These are phyloP conservation scores for Fusarium keratoplasticum DNA, from an alignment of 2,329 filamentous ascomycete species.

Conservation along the genomic window DNA sequence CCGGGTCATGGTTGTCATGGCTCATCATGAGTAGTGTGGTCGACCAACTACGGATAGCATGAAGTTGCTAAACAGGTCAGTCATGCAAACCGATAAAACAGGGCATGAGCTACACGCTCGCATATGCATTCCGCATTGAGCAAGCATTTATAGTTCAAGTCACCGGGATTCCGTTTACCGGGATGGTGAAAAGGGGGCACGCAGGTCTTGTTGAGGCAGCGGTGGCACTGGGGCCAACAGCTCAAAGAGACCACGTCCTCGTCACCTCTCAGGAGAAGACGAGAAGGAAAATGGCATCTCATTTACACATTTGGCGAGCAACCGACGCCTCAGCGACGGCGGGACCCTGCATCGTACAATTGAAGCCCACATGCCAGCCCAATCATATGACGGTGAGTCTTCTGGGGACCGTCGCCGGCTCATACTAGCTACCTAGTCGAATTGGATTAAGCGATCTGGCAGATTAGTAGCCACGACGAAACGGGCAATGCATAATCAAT, in stretches of 20 bases:
- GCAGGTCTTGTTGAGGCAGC: not conserved
- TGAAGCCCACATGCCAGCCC: conserved; percentile 11
- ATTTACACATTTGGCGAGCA: conserved; percentile 5
- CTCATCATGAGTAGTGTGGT: not conserved
- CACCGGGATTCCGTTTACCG: not conserved
- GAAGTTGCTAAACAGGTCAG: not conserved
- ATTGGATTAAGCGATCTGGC: not conserved
- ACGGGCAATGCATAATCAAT: not conserved
- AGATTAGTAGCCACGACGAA: not conserved
- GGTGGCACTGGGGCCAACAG: not conserved
- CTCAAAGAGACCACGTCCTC: not conserved
- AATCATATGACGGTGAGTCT: conserved; percentile 27
- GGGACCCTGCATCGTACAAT: conserved; percentile 29
- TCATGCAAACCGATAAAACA: not conserved
- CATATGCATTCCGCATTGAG: not conserved
- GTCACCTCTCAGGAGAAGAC: not conserved
- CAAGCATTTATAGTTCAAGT: not conserved
- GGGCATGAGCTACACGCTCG: not conserved
- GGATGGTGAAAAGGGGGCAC: not conserved
- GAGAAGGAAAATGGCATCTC: not conserved
- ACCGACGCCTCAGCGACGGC: conserved; percentile 14
- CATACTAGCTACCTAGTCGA: not conserved
- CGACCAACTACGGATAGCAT: not conserved
- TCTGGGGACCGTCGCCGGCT: conserved; percentile 11
- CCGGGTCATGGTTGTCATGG: not conserved